phyloP scores from a whole-genome alignment of 1,284 basidiomycete genomes.

The Termitomyces sp. region DNA sequence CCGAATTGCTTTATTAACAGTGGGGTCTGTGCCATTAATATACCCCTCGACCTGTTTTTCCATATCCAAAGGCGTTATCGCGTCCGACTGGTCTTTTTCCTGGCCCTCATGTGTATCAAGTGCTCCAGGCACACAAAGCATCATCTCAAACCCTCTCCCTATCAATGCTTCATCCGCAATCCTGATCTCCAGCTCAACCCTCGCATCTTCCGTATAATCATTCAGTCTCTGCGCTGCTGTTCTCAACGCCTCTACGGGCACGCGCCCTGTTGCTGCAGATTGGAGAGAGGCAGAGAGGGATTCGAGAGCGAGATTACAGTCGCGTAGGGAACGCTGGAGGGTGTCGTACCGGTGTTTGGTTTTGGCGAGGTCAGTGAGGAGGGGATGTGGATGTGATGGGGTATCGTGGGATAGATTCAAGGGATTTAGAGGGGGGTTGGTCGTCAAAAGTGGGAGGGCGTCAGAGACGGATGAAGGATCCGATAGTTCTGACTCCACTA shows the following conservation, averaged over 20 bases:
- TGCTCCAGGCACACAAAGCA: constrained; percentile 57
- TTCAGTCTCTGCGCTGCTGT: constrained; percentile 63
- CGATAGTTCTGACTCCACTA: not conserved
- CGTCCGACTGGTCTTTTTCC: constrained; percentile 1
- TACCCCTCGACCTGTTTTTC: constrained; percentile 57
- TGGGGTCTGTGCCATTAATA: constrained; percentile 50
- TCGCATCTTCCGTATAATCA: constrained; percentile 79
- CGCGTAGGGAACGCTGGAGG: constrained; percentile 60
- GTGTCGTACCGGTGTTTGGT: constrained; percentile 55
- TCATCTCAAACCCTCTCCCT: constrained; percentile 65
- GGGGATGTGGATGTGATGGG: constrained; percentile 23
- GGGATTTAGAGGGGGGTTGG: not conserved
- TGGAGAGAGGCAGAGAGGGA: constrained; percentile 41
- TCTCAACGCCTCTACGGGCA: constrained; percentile 38
- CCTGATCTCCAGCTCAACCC: constrained; percentile 83
- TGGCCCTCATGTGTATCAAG: constrained; percentile 23
- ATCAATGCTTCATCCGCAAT: constrained; percentile 74
- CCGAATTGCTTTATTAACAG: constrained; percentile 43
- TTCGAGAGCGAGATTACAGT: constrained; percentile 63
- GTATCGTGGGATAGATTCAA: not conserved
- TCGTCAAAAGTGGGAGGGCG: not conserved
- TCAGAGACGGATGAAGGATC: not conserved
- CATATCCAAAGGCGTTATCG: constrained; percentile 32
- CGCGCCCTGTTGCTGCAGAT: constrained; percentile 7
- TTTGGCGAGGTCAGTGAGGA: constrained; percentile 41